phyloP scores from a whole-genome alignment of 106 monocot genomes.

The Amphibolis antarctica region DNA sequence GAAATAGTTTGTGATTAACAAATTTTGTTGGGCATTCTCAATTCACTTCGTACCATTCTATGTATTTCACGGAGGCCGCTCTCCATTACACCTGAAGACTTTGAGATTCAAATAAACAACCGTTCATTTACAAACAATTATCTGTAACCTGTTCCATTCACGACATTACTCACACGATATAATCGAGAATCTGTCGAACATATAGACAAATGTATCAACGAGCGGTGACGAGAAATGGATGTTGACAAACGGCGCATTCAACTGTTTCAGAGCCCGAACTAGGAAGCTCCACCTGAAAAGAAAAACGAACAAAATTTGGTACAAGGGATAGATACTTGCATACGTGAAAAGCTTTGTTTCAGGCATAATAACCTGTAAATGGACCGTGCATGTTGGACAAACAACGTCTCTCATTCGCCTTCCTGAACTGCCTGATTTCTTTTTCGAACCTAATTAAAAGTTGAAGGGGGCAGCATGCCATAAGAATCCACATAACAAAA shows the following conservation, averaged over 20 bases:
- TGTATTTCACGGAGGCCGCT: too few species aligned
- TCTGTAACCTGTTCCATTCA: too few species aligned
- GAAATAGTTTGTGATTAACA: too few species aligned
- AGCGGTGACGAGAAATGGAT: slow-evolving; percentile 73
- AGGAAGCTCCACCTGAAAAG: slow-evolving; percentile 66
- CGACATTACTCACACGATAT: too few species aligned
- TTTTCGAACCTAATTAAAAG: slow-evolving; percentile 33
- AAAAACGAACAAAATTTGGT: neutral
- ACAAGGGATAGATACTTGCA: neutral
- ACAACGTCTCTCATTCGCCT: slow-evolving; percentile 78
- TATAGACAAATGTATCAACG: slow-evolving; percentile 26
- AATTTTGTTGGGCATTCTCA: too few species aligned
- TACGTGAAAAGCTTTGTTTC: neutral
- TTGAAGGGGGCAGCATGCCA: neutral
- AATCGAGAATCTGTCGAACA: too few species aligned
- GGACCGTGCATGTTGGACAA: slow-evolving; percentile 85
- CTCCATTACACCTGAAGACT: too few species aligned
- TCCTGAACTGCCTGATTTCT: slow-evolving; percentile 38
- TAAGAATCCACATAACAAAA: neutral
- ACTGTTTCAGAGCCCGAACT: slow-evolving; percentile 61
- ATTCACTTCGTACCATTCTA: too few species aligned
- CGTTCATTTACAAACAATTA: too few species aligned
- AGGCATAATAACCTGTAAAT: slow-evolving; percentile 63
- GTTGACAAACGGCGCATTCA: slow-evolving; percentile 89
- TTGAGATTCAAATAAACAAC: too few species aligned